Conservation (phyloP, 2,329 filamentous ascomycete genomes). For the Aspergillus viridinutans region DNA sequence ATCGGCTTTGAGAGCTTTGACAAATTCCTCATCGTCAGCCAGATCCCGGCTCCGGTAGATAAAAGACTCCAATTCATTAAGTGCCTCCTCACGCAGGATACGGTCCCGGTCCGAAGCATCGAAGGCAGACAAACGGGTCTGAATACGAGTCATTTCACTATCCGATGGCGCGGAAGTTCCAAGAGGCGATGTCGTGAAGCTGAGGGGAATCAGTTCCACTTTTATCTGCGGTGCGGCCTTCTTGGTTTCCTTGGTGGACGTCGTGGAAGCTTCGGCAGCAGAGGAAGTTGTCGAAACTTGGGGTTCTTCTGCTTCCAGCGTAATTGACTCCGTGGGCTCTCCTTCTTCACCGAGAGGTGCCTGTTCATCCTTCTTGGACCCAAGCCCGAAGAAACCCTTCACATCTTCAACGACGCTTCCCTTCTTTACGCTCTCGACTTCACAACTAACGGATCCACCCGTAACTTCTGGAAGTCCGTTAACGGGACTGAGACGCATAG, state of each 20-base stretch:
- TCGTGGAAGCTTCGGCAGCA: conserved; percentile 46
- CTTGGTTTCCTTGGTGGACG: conserved; percentile 42
- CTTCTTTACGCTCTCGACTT: conserved; percentile 70
- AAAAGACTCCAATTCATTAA: conserved; percentile 90
- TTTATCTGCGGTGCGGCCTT: conserved; percentile 43
- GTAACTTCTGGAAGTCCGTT: conserved; percentile 77
- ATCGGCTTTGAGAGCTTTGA: conserved; percentile 63
- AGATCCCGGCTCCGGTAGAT: conserved; percentile 86
- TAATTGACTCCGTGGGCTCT: conserved; percentile 46
- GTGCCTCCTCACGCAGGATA: conserved; percentile 71
- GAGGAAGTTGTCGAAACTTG: conserved; percentile 44
- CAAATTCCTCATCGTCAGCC: conserved; percentile 71
- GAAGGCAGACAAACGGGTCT: conserved; percentile 75
- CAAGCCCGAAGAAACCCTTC: conserved; percentile 94
- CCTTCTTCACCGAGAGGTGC: conserved; percentile 61
- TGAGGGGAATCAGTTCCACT: conserved; percentile 50
- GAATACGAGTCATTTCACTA: conserved; percentile 47
- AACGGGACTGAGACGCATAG: conserved; percentile 65
- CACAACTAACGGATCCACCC: conserved; percentile 77
- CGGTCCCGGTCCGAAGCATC: conserved; percentile 79
- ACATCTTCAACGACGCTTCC: conserved; percentile 86
- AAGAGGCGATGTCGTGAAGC: conserved; percentile 46
- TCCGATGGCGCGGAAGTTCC: conserved; percentile 36
- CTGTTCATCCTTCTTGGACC: conserved; percentile 83
- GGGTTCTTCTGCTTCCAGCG: conserved; percentile 42